Conservation (phyloP, 345 rosid genomes). For the Gossypioides kirkii region DNA sequence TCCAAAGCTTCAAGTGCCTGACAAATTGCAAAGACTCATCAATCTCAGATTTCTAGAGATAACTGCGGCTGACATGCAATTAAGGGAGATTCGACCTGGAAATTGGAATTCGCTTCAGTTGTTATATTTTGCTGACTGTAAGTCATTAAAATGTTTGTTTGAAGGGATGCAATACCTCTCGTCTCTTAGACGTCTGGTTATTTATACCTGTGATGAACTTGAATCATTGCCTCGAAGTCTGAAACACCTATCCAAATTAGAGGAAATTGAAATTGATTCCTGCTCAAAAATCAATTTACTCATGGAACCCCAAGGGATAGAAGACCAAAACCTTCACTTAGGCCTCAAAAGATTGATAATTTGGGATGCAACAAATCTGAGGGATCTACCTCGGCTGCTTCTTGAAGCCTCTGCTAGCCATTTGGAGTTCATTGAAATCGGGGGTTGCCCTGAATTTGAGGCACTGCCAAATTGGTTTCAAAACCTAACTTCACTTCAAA, state of each 20-base stretch:
- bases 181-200: not conserved
- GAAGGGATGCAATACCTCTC: not conserved
- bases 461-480: not conserved
- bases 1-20: not conserved
- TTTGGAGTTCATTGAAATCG: not conserved
- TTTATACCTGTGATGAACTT: rapidly evolving
- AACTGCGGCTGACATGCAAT: not conserved
- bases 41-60: not conserved
- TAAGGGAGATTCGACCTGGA: not conserved
- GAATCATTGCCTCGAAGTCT: not conserved
- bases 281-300: not conserved
- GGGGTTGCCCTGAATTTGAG: not conserved
- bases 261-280: not conserved
- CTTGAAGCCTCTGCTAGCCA: not conserved
- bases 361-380: not conserved
- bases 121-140: not conserved
- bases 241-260: not conserved
- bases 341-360: not conserved
- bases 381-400: not conserved
- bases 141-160: not conserved
- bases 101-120: not conserved
- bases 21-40: not conserved
- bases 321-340: not conserved
- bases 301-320: not conserved
- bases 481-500: not conserved